Evolutionary conservation across 2,329 filamentous ascomycete genomes (phyloP).

Genomic region (Fusarium brachygibbosum): DNA sequence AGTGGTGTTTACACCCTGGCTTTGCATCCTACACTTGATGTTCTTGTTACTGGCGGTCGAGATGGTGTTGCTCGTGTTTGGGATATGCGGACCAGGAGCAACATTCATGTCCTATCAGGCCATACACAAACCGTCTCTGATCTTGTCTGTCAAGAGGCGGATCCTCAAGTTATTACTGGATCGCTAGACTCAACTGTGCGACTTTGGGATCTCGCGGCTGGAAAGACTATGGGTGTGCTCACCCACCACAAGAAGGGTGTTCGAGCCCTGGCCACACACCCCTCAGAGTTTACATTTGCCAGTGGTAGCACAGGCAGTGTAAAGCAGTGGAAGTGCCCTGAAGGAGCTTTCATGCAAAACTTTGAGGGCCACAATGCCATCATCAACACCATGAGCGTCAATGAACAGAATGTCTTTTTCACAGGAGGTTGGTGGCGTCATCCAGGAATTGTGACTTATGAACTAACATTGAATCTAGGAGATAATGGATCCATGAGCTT

Average conservation of each 20-base stretch:
- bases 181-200: slow-evolving; percentile 93
- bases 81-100: slow-evolving; percentile 98
- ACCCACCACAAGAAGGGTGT: slow-evolving; percentile 99
- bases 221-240: slow-evolving; percentile 94
- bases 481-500: slow-evolving; percentile 98
- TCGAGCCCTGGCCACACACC: slow-evolving; percentile 84
- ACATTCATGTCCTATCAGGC: slow-evolving; percentile 91
- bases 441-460: too few relatives aligned
- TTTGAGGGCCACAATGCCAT: slow-evolving; percentile 97
- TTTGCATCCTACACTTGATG: slow-evolving; percentile 94
- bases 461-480: slow-evolving; percentile 54
- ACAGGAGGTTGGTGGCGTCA: slow-evolving; percentile 72
- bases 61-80: slow-evolving; percentile 96
- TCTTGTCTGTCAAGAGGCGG: slow-evolving; percentile 92
- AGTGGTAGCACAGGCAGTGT: slow-evolving; percentile 92
- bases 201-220: slow-evolving; percentile 95
- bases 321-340: slow-evolving; percentile 99
- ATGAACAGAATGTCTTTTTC: slow-evolving; percentile 95
- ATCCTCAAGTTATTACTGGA: slow-evolving; percentile 94
- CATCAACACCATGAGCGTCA: slow-evolving; percentile 93
- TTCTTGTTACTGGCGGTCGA: slow-evolving; percentile 92
- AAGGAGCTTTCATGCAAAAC: slow-evolving; percentile 99
- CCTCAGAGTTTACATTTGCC: slow-evolving; percentile 95
- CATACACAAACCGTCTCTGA: slow-evolving; percentile 93
- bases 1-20: slow-evolving; percentile 94